phyloP scores from a whole-genome alignment of 768 basidiomycete genomes.

The Naganishia vishniacii region DNA sequence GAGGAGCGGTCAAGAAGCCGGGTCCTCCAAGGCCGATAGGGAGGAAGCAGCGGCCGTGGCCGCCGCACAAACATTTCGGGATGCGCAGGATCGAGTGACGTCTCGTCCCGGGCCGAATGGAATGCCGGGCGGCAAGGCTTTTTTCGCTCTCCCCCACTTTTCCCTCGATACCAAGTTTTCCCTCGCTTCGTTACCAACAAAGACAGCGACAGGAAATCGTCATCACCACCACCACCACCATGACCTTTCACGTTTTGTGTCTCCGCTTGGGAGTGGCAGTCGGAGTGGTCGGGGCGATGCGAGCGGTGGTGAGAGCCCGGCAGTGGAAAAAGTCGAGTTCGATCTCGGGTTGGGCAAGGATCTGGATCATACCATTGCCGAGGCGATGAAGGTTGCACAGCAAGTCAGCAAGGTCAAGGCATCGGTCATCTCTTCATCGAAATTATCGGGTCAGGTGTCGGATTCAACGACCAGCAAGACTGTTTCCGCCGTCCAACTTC shows the following conservation, averaged over 20 bases:
- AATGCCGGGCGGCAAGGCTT: slow-evolving; percentile 7
- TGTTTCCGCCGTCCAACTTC: background rate
- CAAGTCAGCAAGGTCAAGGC: slow-evolving; percentile 12
- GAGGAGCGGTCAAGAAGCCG: background rate
- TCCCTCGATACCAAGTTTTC: slow-evolving; percentile 45
- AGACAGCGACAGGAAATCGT: too few relatives aligned
- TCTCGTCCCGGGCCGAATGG: slow-evolving; percentile 7
- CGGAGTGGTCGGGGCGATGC: slow-evolving; percentile 13
- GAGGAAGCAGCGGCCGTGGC: slow-evolving; percentile 9
- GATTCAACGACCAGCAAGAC: background rate
- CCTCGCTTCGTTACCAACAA: slow-evolving; percentile 22
- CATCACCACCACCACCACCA: too few relatives aligned
- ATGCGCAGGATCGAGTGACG: slow-evolving; percentile 7
- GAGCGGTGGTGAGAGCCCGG: slow-evolving; percentile 8
- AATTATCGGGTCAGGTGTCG: background rate
- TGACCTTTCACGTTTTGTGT: background rate
- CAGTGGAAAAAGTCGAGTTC: slow-evolving; percentile 31
- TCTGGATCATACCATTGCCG: slow-evolving; percentile 43
- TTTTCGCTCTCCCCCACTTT: slow-evolving; percentile 39
- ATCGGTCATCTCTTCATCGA: background rate
- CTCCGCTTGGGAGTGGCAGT: background rate
- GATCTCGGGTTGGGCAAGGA: slow-evolving; percentile 46
- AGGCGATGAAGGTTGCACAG: slow-evolving; percentile 34
- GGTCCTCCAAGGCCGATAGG: background rate
- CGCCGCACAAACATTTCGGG: background rate